Evolutionary conservation across 371 early-diverging fungal genomes (phyloP), one percentile per base, ranked within the genome.

Genomic region (Mortierella sp.): DNA sequence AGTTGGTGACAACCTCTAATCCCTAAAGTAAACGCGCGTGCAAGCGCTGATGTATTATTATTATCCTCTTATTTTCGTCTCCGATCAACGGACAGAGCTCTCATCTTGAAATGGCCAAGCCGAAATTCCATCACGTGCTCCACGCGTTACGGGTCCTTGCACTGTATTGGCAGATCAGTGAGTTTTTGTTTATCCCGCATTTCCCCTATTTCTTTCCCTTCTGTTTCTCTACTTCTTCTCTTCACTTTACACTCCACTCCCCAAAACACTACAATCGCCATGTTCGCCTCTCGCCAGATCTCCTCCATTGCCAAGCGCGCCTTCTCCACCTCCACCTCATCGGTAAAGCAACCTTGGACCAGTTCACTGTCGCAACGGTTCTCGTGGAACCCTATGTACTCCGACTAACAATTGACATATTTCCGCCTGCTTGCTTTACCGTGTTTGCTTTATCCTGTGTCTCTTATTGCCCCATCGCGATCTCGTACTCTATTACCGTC

Each of bases 281-380:
- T 81, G 81, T 75, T 81, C 64, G 73, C 81, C 67, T 65, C 76
- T 26, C 75, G 76, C 62, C 81, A 75, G 75, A 72, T 81, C 75
- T 68, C 81, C 64, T 72, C 76, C 66, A 61, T 75, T 73, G 91
- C 92, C 77, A 90, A 89, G 85, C 93, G 94, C 83, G 84, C 91
- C 73, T 94, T 90, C 89, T 90, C 90, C 78, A 88, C 89, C 54
- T 86, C 87, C 47, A 65, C 77, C 47, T 83, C 78, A 84, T 77
- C 85, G 77, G 85, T 85, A 78, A 66, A 51, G 10, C 30, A 5
- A 43, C 43, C 43, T 55, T 55, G 55, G 55, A 10, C 55, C 64
- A 18, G 24, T 32, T 35, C 55, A 43, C 30, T 16, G 14, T 43
- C 10, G 3, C 22, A 26, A 26, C 55, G 28, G 10, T 16, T 43